Evolutionary conservation across 352 stramenopile species (phyloP).

Genomic region (Phytophthora pistaciae): DNA sequence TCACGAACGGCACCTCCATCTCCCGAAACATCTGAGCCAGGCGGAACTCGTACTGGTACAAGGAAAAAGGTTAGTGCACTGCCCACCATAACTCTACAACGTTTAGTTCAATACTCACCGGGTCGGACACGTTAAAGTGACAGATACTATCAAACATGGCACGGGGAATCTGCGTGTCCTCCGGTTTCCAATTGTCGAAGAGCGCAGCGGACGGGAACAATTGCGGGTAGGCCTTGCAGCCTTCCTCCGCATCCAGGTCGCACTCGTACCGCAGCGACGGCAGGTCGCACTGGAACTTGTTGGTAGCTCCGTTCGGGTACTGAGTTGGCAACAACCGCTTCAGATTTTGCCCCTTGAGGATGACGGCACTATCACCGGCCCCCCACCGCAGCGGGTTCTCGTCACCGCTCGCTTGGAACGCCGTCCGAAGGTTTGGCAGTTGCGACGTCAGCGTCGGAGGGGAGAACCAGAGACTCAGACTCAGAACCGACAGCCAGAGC

Average conservation of each 20-base stretch:
- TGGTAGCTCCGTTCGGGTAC: conserved; percentile 57
- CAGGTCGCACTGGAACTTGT: conserved; percentile 64
- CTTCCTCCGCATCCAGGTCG: conserved; percentile 42
- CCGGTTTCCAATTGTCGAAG: conserved; percentile 84
- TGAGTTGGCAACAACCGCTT: conserved; percentile 35
- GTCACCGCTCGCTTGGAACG: conserved; percentile 16
- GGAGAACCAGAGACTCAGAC: conserved; percentile 22
- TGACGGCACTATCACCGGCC: conserved; percentile 13
- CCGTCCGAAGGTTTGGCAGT: conserved; percentile 13
- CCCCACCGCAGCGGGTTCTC: conserved; percentile 39
- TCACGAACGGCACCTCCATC: conserved; percentile 95
- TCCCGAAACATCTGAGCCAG: conserved; percentile 90
- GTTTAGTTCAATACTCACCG: conserved; percentile 32
- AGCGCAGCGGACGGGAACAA: conserved; percentile 76
- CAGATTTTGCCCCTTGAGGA: conserved; percentile 44
- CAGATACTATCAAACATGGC: conserved; percentile 67
- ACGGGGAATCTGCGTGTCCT: conserved; percentile 51
- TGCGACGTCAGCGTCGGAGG: conserved; percentile 3
- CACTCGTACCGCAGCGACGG: conserved; percentile 68
- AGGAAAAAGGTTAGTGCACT: not conserved
- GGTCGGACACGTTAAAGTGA: conserved; percentile 69
- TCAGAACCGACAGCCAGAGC: conserved; percentile 11
- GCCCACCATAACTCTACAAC: not conserved
- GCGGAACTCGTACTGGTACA: conserved; percentile 76
- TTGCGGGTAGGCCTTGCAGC: conserved; percentile 72